These are phyloP conservation scores for Pulicaria dysenterica DNA, from an alignment of 129 eudicot genomes.

Conservation along the genomic window DNA sequence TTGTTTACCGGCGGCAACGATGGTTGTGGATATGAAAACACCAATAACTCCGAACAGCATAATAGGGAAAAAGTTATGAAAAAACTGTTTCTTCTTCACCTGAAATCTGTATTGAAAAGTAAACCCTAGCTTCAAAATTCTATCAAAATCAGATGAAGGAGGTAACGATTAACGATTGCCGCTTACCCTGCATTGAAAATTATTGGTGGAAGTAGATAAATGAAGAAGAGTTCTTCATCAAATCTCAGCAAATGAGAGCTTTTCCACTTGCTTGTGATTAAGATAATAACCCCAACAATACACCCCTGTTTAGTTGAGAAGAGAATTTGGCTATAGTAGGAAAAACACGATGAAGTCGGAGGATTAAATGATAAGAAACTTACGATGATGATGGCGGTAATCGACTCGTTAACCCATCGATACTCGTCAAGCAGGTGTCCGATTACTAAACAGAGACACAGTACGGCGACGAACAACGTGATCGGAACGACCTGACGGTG, in stretches of 20 bases:
- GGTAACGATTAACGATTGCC: neutral
- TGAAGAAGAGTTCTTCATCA: conserved; percentile 80
- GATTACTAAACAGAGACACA: conserved; percentile 64
- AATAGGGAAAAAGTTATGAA: conserved; percentile 85
- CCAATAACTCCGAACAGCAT: conserved; percentile 87
- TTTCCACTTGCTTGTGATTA: conserved; percentile 63
- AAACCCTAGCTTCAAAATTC: neutral
- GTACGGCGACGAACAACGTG: conserved; percentile 69
- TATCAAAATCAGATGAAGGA: neutral
- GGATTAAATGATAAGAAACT: neutral
- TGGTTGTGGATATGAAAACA: conserved; percentile 76
- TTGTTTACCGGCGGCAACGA: conserved; percentile 63
- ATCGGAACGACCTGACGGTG: conserved; percentile 57
- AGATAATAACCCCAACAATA: conserved; percentile 60
- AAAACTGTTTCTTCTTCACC: conserved; percentile 94
- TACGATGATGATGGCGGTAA: conserved; percentile 78
- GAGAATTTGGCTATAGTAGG: neutral
- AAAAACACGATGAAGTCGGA: neutral
- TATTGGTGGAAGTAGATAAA: conserved; percentile 89
- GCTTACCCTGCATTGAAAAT: conserved; percentile 90
- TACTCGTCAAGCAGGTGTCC: conserved; percentile 80
- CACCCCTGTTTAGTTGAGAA: conserved; percentile 50
- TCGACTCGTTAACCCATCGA: conserved; percentile 78
- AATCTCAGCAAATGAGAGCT: conserved; percentile 73
- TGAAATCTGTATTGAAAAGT: conserved; percentile 56